Conservation (phyloP, 2,329 filamentous ascomycete genomes). For the Capronia epimyces region DNA sequence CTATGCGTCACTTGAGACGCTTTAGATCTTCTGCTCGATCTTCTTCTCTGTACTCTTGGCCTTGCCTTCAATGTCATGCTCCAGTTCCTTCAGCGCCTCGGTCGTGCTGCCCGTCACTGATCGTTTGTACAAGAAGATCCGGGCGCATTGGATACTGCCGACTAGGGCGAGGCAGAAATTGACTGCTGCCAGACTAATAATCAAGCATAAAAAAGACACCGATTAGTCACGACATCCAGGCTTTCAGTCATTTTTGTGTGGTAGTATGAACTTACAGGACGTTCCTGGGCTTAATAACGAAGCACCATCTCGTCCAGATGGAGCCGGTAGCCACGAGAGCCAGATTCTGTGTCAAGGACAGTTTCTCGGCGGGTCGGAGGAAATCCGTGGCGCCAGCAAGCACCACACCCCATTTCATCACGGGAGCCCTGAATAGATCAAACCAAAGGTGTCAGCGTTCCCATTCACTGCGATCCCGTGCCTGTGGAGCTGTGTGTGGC, state of each 20-base stretch:
- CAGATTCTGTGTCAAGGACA: conserved; percentile 86
- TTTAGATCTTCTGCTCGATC: conserved; percentile 23
- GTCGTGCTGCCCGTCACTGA: conserved; percentile 49
- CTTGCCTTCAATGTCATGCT: conserved; percentile 29
- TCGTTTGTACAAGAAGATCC: conserved; percentile 65
- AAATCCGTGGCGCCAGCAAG: conserved; percentile 89
- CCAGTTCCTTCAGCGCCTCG: conserved; percentile 36
- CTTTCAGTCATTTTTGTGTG: background rate
- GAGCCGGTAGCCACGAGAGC: conserved; percentile 84
- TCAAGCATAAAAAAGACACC: background rate
- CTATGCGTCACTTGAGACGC: background rate
- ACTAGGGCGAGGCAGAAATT: conserved; percentile 97
- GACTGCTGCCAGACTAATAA: conserved; percentile 71
- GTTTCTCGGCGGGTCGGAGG: conserved; percentile 80
- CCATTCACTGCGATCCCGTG: background rate
- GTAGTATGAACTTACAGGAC: conserved; percentile 56
- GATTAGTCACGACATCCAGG: conserved; percentile 8
- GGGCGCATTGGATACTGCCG: conserved; percentile 71
- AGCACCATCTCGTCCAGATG: conserved; percentile 99
- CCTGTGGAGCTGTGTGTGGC: no score
- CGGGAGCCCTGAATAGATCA: conserved; percentile 64
- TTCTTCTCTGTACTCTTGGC: conserved; percentile 32
- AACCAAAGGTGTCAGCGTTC: conserved; percentile 6
- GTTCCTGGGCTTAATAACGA: conserved; percentile 93
- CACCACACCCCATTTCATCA: conserved; percentile 97